phyloP scores from a whole-genome alignment of 257 asterid genomes.

The Solanum pennellii region DNA sequence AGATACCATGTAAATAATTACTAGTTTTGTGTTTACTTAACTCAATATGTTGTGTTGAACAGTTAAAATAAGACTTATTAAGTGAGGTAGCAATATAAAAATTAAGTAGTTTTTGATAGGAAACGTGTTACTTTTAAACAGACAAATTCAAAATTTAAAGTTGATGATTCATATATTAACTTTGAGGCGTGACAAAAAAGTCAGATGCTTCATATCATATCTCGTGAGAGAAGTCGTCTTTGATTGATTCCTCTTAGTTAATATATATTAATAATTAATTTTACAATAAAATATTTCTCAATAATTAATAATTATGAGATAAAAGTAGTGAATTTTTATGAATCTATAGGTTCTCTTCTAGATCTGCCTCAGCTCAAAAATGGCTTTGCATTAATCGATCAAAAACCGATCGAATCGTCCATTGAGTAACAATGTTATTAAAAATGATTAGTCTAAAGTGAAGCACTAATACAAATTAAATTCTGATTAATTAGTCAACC shows the following conservation, averaged over 20 bases:
- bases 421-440: background rate
- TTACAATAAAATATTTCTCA: too few species aligned
- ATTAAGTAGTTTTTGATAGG: background rate
- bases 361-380: background rate
- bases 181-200: background rate
- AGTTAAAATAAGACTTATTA: background rate
- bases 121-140: background rate
- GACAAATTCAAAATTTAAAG: accelerated
- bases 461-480: background rate
- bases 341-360: background rate
- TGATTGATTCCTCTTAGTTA: background rate
- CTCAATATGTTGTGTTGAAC: background rate
- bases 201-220: too few species aligned
- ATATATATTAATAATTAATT: background rate
- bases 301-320: too few species aligned
- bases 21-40: background rate
- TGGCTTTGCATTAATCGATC: background rate
- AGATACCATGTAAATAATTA: background rate
- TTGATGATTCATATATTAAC: background rate
- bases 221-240: too few species aligned
- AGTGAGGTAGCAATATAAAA: background rate
- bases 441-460: background rate
- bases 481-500: background rate
- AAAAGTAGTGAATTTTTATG: background rate
- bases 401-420: too few species aligned